Base-by-base conservation (phyloP, 192 early-diverging fungal species). In the Coemansia sp. region DNA sequence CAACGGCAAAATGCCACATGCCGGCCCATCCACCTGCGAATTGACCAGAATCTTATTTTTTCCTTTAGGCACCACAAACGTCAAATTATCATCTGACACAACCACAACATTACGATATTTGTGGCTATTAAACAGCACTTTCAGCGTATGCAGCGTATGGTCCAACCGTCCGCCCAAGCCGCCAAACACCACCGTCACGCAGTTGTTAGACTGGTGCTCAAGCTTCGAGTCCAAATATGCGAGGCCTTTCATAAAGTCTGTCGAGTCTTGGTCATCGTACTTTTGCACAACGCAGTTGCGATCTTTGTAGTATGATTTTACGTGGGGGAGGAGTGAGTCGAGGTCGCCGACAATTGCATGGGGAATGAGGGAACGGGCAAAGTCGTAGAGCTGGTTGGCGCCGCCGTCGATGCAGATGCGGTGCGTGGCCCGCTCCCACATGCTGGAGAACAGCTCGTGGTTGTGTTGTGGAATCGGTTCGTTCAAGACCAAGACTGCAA, bases 191-290 rank as follows among this genome's bases (percentile, higher is more conserved):
- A 96, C 74, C 6, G 93, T 77, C 24, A 86, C 84, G 57, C 73
- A 73, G 69, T 80, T 45, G 13, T 69, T 35, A 6, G 67, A 39
- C 57, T 53, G 7, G 48, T 38, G 24, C 52, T 65, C 10, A 22
- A 57, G 52, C 2, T 47, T 65, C 35, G 22, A 54, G 64, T 83
- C 77, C 7, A 83, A 43, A 56, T 75, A 83, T 13, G 65, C 29
- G 13, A 97, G 81, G 58, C 92, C 92, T 73, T 98, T 98, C 85
- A 90, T 90, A 59, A 98, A 91, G 71, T 98, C 95, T 7, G 94
- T 96, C 66, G 41, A 92, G 63, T 65, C 56, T 43, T 66, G 85
- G 51, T 82, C 92, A 68, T 85, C 82, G 81, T 70, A 67, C 27
- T 26, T 52, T 45, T 68, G 60, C 16, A 72, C 55, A 0, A 10